phyloP scores from a whole-genome alignment of 2,329 filamentous ascomycete genomes.

The Ceratocystis cubensis region DNA sequence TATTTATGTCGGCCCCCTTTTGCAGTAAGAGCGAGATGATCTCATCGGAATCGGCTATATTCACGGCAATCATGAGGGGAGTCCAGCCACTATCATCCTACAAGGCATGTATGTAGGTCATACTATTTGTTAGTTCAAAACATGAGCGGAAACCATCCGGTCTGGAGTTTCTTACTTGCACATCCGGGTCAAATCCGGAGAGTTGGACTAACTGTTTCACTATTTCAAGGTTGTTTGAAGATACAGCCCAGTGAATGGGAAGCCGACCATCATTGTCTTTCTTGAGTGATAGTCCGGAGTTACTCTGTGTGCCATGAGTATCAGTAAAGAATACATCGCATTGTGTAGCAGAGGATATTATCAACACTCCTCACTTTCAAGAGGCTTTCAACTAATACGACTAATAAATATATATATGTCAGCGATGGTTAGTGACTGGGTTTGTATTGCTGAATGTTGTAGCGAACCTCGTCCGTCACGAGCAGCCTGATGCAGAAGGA shows the following conservation, averaged over 20 bases:
- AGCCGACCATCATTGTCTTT: conserved; percentile 81
- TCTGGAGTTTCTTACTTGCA: conserved; percentile 43
- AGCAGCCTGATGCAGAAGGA: conserved; percentile 74
- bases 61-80: conserved; percentile 69
- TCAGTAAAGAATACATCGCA: neutral
- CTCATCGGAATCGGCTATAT: conserved; percentile 57
- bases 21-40: conserved; percentile 55
- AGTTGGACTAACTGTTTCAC: conserved; percentile 57
- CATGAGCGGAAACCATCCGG: neutral
- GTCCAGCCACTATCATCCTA: conserved; percentile 73
- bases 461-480: conserved; percentile 67
- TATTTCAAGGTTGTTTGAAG: conserved; percentile 66
- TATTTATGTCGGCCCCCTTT: conserved; percentile 59
- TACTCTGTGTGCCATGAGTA: conserved; percentile 40
- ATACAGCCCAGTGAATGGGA: conserved; percentile 87
- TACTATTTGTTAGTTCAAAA: neutral
- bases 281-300: conserved; percentile 58
- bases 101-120: neutral
- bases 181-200: conserved; percentile 71
- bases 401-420: neutral
- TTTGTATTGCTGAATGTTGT: neutral
- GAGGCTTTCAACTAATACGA: conserved; percentile 8
- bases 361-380: conserved; percentile 12
- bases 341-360: neutral
- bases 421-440: neutral